Evolutionary conservation across 805 yeast genomes (phyloP).

Genomic region (Metschnikowia bowlesiae): DNA sequence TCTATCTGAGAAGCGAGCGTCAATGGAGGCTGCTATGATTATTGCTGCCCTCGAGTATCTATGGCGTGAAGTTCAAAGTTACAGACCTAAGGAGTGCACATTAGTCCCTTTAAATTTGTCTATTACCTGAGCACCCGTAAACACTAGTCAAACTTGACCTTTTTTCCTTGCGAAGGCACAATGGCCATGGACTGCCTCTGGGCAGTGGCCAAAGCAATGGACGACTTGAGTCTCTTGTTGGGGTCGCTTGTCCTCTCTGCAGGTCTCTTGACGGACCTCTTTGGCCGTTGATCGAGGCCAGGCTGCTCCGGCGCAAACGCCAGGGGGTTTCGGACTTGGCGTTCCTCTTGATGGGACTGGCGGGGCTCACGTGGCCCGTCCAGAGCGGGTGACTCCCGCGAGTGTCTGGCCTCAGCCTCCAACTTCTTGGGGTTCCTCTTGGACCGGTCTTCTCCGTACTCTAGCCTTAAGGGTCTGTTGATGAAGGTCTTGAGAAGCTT

Average conservation of each 20-base stretch:
- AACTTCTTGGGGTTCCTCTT: slow-evolving; percentile 53
- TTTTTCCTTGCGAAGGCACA: slow-evolving; percentile 87
- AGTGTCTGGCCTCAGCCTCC: background rate
- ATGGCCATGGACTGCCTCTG: slow-evolving; percentile 87
- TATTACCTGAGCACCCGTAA: background rate
- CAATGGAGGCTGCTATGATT: no score
- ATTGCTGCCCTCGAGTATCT: no score
- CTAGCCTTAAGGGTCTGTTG: slow-evolving; percentile 76
- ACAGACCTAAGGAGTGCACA: no score
- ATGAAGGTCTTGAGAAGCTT: slow-evolving; percentile 60
- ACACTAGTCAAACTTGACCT: slow-evolving; percentile 59
- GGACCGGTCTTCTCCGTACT: slow-evolving; percentile 92
- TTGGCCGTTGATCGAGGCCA: background rate
- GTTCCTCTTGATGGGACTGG: background rate
- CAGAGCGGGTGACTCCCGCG: background rate
- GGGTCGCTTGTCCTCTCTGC: slow-evolving; percentile 17
- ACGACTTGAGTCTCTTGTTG: slow-evolving; percentile 60
- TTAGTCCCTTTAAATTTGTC: background rate
- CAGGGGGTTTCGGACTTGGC: background rate
- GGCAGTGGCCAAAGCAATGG: slow-evolving; percentile 82
- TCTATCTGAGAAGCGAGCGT: no score
- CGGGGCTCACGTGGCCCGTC: background rate
- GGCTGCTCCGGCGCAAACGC: background rate
- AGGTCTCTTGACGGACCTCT: slow-evolving; percentile 12
- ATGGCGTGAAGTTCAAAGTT: no score